Conservation (phyloP, 768 basidiomycete species). For the Amanita polypyramis region DNA sequence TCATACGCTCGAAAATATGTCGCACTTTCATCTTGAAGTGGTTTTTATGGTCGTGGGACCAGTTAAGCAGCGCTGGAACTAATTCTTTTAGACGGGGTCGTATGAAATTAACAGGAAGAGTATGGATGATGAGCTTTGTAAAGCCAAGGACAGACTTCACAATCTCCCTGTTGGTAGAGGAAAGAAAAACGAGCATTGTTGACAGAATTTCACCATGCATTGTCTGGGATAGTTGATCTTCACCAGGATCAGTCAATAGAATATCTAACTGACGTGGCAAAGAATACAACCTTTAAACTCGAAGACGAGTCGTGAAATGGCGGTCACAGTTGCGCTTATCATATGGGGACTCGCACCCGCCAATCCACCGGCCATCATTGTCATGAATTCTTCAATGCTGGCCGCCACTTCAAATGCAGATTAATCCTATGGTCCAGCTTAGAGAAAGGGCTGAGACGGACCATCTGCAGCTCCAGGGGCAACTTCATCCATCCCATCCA, state of each 20-base stretch:
- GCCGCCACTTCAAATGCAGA: slow-evolving; percentile 38
- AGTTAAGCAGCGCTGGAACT: slow-evolving; percentile 76
- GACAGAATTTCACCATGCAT: slow-evolving; percentile 80
- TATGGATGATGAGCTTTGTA: slow-evolving; percentile 86
- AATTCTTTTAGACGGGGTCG: slow-evolving; percentile 68
- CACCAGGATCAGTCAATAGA: background rate
- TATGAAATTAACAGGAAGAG: slow-evolving; percentile 60
- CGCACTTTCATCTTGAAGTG: slow-evolving; percentile 97
- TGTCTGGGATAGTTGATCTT: slow-evolving; percentile 56
- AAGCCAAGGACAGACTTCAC: slow-evolving; percentile 95
- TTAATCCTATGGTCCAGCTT: background rate
- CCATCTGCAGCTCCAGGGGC: slow-evolving; percentile 31
- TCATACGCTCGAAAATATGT: slow-evolving; percentile 94
- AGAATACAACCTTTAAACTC: slow-evolving; percentile 76
- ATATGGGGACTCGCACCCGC: slow-evolving; percentile 93
- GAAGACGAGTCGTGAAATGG: slow-evolving; percentile 86
- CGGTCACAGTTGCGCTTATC: slow-evolving; percentile 96
- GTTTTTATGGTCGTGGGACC: slow-evolving; percentile 98
- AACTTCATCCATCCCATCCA: slow-evolving; percentile 81
- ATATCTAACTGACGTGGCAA: background rate
- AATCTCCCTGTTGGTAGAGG: slow-evolving; percentile 93
- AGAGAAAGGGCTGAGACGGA: slow-evolving; percentile 17
- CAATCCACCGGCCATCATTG: slow-evolving; percentile 92
- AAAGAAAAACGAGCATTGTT: slow-evolving; percentile 84
- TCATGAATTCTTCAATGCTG: slow-evolving; percentile 85